Conservation (phyloP, 2,329 filamentous ascomycete species). For the Calonectria honghensis region DNA sequence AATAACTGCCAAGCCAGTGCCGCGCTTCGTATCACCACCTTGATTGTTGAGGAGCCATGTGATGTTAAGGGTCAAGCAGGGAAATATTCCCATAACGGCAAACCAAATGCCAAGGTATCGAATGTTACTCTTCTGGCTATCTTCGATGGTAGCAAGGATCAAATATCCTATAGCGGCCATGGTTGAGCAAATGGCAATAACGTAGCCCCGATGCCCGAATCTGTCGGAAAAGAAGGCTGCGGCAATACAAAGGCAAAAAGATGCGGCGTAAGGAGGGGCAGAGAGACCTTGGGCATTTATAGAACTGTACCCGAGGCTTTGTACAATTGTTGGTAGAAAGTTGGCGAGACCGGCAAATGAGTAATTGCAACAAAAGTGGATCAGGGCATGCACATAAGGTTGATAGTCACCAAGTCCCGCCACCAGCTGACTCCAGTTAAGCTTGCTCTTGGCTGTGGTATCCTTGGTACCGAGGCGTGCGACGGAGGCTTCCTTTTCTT, state of each 20-base stretch:
- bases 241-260: constrained; percentile 35
- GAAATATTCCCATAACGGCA: constrained; percentile 40
- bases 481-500: constrained; percentile 27
- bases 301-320: constrained; percentile 33
- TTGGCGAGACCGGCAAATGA: constrained; percentile 46
- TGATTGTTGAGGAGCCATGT: constrained; percentile 47
- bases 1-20: constrained; percentile 32
- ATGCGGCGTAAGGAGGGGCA: constrained; percentile 33
- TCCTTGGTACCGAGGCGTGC: constrained; percentile 39
- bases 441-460: neutral
- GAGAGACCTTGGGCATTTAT: constrained; percentile 42
- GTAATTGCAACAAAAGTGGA: constrained; percentile 50
- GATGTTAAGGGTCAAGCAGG: constrained; percentile 31
- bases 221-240: constrained; percentile 43
- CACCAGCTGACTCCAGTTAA: constrained; percentile 43
- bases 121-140: neutral
- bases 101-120: constrained; percentile 46
- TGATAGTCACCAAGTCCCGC: constrained; percentile 43
- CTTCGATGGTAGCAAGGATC: constrained; percentile 19
- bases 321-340: constrained; percentile 45
- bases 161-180: constrained; percentile 30
- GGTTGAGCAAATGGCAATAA: neutral
- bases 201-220: constrained; percentile 40
- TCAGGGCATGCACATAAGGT: constrained; percentile 44
- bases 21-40: constrained; percentile 43